Percentiles rank a stretch among this genome's conserved stretches.
phyloP scores from a whole-genome alignment of 805 yeast species.

The Starmerella stellata region DNA sequence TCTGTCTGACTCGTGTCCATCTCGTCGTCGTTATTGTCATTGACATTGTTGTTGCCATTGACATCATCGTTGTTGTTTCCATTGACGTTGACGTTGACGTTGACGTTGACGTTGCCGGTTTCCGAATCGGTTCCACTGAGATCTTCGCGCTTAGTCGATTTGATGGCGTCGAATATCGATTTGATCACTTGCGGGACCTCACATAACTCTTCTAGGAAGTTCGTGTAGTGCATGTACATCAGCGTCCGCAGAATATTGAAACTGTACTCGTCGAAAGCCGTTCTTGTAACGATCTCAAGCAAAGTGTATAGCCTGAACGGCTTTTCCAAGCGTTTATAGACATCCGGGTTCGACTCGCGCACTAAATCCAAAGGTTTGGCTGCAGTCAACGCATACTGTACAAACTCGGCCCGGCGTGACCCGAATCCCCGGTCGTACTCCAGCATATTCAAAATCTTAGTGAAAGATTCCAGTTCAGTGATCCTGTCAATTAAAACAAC shows the following conservation, averaged over 20 bases:
- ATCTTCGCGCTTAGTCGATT: too few species aligned
- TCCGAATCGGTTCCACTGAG: neutral
- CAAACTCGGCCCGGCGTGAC: slow-evolving; percentile 55
- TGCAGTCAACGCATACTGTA: slow-evolving; percentile 42
- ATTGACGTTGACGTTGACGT: too few species aligned
- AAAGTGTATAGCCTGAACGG: slow-evolving; percentile 66
- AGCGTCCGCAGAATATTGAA: slow-evolving; percentile 47
- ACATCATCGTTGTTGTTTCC: too few species aligned
- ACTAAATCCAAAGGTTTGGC: slow-evolving; percentile 53
- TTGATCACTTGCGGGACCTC: neutral
- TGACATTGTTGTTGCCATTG: too few species aligned
- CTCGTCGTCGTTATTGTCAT: too few species aligned
- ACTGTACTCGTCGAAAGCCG: slow-evolving; percentile 58
- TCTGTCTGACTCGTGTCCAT: too few species aligned
- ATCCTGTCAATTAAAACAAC: slow-evolving; percentile 39
- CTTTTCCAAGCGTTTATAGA: slow-evolving; percentile 42
- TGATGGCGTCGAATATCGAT: neutral
- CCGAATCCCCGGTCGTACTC: slow-evolving; percentile 84
- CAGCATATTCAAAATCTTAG: slow-evolving; percentile 55
- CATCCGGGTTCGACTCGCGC: slow-evolving; percentile 36
- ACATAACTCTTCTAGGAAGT: slow-evolving; percentile 37
- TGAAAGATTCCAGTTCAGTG: slow-evolving; percentile 33
- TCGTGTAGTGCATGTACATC: slow-evolving; percentile 51
- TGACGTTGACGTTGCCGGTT: neutral
- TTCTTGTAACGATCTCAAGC: slow-evolving; percentile 66